Base-by-base conservation (phyloP, 495 filamentous ascomycete species). In the Hypoxylon lienhwacheense region DNA sequence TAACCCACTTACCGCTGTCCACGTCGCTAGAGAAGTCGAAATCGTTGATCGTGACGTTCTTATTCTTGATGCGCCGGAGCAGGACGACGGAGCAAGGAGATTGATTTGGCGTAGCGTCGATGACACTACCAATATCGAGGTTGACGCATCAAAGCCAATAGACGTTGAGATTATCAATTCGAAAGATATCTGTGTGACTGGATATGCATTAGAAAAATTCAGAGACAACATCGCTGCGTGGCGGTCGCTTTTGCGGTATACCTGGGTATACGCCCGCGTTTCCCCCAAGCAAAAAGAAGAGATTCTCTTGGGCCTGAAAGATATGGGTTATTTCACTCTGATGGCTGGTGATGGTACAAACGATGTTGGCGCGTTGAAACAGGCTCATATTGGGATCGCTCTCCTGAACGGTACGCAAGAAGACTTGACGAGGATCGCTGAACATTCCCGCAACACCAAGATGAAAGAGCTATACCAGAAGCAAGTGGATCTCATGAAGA, bases 331-430 rank as follows among this genome's bases (percentile, higher is more conserved):
- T 74, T 95, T 91, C 24, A 99, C 93, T 11, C 80, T 97, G 62
- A 99, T 99, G 93, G 96, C 92, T 57, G 93, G 93, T 66, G 93
- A 99, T 65, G 93, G 93, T 53, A 99, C 93, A 40, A 99, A 99
- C 66, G 93, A 99, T 67, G 93, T 99, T 41, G 93, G 93, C 32
- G 93, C 93, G 24, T 74, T 99, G 66, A 99, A 99, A 78, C 93
- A 99, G 76, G 95, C 93, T 17, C 95, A 99, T 62, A 87, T 99
- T 47, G 93, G 93, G 65, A 89, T 97, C 58, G 93, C 93, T 8
- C 84, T 99, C 26, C 81, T 99, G 50, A 99, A 99, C 67, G 93
- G 93, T 22, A 92, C 93, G 1, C 85, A 84, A 64, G 86, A 96
- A 2, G 93, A 96, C 66, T 78, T 99, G 29, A 85, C 85, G 36